A percentile compares a stretch with the other conserved stretches of the same genome.
phyloP scores from a whole-genome alignment of 352 stramenopile genomes.

The Globisporangium nodosum region DNA sequence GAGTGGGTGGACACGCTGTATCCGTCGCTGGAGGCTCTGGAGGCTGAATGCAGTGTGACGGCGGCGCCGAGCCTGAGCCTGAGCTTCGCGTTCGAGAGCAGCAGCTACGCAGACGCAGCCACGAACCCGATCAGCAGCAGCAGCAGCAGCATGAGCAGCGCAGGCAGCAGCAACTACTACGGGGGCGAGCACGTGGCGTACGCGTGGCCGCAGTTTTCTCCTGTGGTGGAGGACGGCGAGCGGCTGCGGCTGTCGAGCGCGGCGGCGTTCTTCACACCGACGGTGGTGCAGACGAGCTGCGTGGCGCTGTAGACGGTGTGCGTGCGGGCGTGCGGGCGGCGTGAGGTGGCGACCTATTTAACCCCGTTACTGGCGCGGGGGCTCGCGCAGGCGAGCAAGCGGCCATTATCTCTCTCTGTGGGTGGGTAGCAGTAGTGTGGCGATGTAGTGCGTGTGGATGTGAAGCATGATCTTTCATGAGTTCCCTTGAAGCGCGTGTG shows the following conservation, averaged over 20 bases:
- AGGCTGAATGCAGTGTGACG: conserved; percentile 12
- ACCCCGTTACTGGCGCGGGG: background rate
- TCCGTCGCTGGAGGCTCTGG: conserved; percentile 35
- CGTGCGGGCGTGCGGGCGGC: background rate
- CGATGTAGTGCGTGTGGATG: background rate
- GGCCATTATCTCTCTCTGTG: conserved; percentile 1
- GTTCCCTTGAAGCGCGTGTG: no score
- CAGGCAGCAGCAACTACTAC: conserved; percentile 3
- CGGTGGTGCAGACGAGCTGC: conserved; percentile 11
- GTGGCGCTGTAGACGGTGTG: conserved; percentile 6
- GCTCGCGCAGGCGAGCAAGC: background rate
- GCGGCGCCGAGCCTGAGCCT: background rate
- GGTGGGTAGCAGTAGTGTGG: background rate
- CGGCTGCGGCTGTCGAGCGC: conserved; percentile 1
- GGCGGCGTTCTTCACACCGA: conserved; percentile 10
- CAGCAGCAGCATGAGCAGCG: background rate
- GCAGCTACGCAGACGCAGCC: background rate
- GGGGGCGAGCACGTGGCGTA: conserved; percentile 5
- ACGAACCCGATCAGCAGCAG: background rate
- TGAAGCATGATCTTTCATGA: background rate
- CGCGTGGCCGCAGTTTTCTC: conserved; percentile 11
- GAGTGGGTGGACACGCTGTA: conserved; percentile 70
- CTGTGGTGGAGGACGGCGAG: background rate
- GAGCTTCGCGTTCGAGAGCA: background rate
- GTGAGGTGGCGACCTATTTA: conserved; percentile 2